These are phyloP conservation scores for Lachnellula willkommii DNA, from an alignment of 2,329 filamentous ascomycete species.

Conservation along the genomic window DNA sequence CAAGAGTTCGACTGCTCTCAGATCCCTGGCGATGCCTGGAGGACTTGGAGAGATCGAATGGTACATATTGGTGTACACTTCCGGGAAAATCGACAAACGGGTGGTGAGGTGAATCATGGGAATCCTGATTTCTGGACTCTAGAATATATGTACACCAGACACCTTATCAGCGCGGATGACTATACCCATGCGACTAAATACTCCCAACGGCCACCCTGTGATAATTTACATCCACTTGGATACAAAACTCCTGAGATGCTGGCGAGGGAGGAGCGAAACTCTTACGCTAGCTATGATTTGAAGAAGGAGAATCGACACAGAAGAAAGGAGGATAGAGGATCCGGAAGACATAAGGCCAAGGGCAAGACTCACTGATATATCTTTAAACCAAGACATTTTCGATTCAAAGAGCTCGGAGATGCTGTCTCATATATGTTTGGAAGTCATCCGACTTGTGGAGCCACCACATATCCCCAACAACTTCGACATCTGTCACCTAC, in stretches of 20 bases:
- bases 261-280: conserved; percentile 1
- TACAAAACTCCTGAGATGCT: conserved; percentile 14
- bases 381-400: neutral
- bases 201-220: conserved; percentile 16
- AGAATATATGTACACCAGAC: conserved; percentile 32
- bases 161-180: conserved; percentile 28
- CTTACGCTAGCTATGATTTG: conserved; percentile 4
- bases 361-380: neutral
- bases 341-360: neutral
- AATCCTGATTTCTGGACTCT: conserved; percentile 40
- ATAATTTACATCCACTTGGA: conserved; percentile 5
- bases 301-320: conserved; percentile 10
- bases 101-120: conserved; percentile 15
- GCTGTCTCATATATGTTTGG: neutral
- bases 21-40: conserved; percentile 3
- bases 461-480: neutral
- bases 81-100: conserved; percentile 16
- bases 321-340: neutral
- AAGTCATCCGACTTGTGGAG: neutral
- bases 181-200: conserved; percentile 9
- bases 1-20: conserved; percentile 11
- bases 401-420: neutral
- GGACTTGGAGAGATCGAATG: conserved; percentile 38
- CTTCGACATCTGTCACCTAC: neutral
- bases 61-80: conserved; percentile 44